These are phyloP conservation scores for Ceratonia siliqua DNA, from an alignment of 306 rosid genomes.

Conservation along the genomic window DNA sequence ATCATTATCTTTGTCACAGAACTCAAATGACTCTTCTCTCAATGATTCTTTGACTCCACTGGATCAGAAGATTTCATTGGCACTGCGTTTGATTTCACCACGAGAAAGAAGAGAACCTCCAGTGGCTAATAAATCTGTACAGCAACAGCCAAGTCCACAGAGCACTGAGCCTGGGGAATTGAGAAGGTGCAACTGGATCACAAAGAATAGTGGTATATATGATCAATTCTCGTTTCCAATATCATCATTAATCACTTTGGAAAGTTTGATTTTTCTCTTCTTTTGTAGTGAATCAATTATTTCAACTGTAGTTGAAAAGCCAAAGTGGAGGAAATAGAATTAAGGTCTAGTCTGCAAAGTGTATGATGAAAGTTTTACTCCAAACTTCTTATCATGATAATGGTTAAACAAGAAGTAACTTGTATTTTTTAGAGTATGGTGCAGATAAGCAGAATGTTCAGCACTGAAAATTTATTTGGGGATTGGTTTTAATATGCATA, in stretches of 20 bases:
- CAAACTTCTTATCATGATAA: background rate
- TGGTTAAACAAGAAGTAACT: background rate
- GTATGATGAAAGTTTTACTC: background rate
- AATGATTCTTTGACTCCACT: constrained; percentile 65
- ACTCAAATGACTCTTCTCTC: constrained; percentile 80
- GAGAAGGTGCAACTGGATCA: constrained; percentile 19
- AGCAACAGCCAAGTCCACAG: constrained; percentile 27
- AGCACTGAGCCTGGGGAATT: constrained; percentile 13
- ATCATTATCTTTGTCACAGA: constrained; percentile 84
- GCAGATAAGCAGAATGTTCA: background rate
- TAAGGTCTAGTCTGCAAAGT: background rate
- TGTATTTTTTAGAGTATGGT: background rate
- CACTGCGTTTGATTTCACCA: constrained; percentile 69
- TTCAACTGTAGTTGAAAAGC: background rate
- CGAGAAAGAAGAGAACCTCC: constrained; percentile 53
- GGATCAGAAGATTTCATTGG: constrained; percentile 71
- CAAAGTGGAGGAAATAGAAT: background rate
- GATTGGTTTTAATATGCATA: too few species aligned
- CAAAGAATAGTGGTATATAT: constrained; percentile 17
- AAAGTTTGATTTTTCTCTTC: background rate
- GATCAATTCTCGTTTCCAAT: background rate
- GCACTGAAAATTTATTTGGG: too few species aligned
- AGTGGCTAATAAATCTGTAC: constrained; percentile 46
- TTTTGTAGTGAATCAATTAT: background rate
- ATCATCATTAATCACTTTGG: background rate